phyloP scores from a whole-genome alignment of 495 filamentous ascomycete genomes.

The Lineolata rhizophorae region DNA sequence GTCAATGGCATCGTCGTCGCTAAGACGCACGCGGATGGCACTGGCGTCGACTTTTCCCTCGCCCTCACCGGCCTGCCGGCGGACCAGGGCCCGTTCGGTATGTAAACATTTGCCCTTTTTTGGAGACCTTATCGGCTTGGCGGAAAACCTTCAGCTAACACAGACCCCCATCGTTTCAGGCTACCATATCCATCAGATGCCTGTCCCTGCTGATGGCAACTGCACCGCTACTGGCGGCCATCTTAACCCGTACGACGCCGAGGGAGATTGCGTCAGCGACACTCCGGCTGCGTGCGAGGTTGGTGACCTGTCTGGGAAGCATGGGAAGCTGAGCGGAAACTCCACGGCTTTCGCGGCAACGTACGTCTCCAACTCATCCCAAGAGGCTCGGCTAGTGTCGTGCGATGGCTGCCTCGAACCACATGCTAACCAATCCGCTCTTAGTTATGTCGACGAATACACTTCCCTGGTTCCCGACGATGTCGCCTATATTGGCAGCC shows the following conservation, averaged over 20 bases:
- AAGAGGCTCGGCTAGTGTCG: too few species aligned
- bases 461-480: conserved; percentile 31
- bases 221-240: conserved; percentile 52
- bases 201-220: conserved; percentile 54
- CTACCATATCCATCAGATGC: conserved; percentile 64
- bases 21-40: conserved; percentile 29
- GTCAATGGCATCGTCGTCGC: conserved; percentile 40
- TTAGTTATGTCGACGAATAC: conserved; percentile 43
- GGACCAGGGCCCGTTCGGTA: conserved; percentile 47
- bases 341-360: conserved; percentile 15
- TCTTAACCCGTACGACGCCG: conserved; percentile 26
- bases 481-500: conserved; percentile 55
- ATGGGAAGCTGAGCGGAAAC: conserved; percentile 44
- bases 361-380: too few species aligned
- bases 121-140: too few species aligned
- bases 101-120: too few species aligned
- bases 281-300: conserved; percentile 53
- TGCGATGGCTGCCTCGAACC: neutral
- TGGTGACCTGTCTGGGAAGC: conserved; percentile 69
- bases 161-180: conserved; percentile 27
- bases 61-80: conserved; percentile 43
- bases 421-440: neutral
- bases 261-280: conserved; percentile 44
- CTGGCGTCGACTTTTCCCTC: conserved; percentile 39
- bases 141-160: too few species aligned